phyloP scores from a whole-genome alignment of 192 early-diverging fungal species.

The Backusella macrospora region DNA sequence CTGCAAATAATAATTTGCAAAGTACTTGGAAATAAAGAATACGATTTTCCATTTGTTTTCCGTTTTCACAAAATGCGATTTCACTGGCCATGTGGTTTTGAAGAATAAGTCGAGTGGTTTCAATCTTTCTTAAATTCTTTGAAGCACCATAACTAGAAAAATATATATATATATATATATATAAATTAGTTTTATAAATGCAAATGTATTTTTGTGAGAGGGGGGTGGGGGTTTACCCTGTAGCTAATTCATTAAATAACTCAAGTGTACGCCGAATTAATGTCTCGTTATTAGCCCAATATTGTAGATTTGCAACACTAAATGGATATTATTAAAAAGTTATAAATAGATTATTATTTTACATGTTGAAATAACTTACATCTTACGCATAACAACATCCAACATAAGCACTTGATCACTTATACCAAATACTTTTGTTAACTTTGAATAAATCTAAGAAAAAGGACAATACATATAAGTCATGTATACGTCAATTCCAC shows the following conservation, averaged over 20 bases:
- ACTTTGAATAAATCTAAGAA: slow-evolving; percentile 61
- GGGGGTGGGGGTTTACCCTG: slow-evolving; percentile 44
- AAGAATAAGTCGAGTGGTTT: slow-evolving; percentile 67
- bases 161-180: too few species aligned
- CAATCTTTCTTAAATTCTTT: slow-evolving; percentile 76
- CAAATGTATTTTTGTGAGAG: neutral
- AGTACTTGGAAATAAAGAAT: slow-evolving; percentile 80
- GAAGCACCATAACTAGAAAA: slow-evolving; percentile 73
- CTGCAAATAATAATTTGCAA: slow-evolving; percentile 74
- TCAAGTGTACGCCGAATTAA: slow-evolving; percentile 68
- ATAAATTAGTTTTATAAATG: too few species aligned
- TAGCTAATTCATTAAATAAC: slow-evolving; percentile 77
- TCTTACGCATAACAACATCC: slow-evolving; percentile 66
- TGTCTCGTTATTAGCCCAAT: slow-evolving; percentile 55
- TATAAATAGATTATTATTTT: slow-evolving; percentile 14
- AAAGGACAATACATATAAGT: neutral
- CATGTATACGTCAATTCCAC: neutral
- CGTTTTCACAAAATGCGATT: slow-evolving; percentile 69
- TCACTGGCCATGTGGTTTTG: slow-evolving; percentile 72
- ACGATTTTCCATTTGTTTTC: slow-evolving; percentile 63
- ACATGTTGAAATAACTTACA: slow-evolving; percentile 43
- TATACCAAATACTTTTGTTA: slow-evolving; percentile 70
- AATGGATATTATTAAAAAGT: neutral
- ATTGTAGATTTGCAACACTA: slow-evolving; percentile 65
- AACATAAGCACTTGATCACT: slow-evolving; percentile 63